phyloP scores from a whole-genome alignment of 2,329 filamentous ascomycete species.

The Pezicula neosporulosa region DNA sequence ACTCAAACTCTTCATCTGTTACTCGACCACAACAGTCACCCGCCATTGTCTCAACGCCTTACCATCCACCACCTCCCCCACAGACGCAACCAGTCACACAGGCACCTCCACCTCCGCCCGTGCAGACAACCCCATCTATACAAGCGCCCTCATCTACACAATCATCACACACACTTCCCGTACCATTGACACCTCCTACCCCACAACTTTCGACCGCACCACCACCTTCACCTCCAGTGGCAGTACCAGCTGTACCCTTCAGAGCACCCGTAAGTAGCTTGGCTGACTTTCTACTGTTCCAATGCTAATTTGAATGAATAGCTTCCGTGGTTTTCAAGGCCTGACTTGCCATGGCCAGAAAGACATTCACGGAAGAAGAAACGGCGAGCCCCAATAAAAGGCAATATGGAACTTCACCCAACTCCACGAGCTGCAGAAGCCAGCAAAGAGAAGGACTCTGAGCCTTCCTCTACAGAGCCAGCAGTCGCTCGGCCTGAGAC shows the following conservation, averaged over 20 bases:
- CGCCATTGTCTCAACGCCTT: conserved; percentile 47
- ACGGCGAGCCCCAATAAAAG: conserved; percentile 26
- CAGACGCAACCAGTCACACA: conserved; percentile 35
- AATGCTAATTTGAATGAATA: conserved; percentile 32
- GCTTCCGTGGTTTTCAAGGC: conserved; percentile 56
- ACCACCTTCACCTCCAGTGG: conserved; percentile 22
- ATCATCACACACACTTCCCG: conserved; percentile 11
- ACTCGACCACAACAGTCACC: conserved; percentile 48
- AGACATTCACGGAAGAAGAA: conserved; percentile 38
- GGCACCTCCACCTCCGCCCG: conserved; percentile 10
- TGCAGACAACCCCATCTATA: conserved; percentile 11
- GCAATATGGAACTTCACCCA: conserved; percentile 8
- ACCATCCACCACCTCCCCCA: conserved; percentile 45
- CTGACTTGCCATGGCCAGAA: conserved; percentile 47
- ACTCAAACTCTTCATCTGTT: conserved; percentile 38
- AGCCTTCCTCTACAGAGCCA: conserved; percentile 31
- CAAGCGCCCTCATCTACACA: conserved; percentile 25
- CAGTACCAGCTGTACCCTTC: conserved; percentile 33
- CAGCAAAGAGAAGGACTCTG: conserved; percentile 5
- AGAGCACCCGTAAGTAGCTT: conserved; percentile 46
- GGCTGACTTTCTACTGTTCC: background rate
- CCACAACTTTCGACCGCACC: conserved; percentile 33
- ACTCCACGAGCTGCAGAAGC: conserved; percentile 7
- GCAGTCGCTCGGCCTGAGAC: conserved; percentile 41
- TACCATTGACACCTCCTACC: conserved; percentile 45